These are phyloP conservation scores for Aspergillus avenaceus DNA, from an alignment of 495 filamentous ascomycete genomes.

Conservation along the genomic window DNA sequence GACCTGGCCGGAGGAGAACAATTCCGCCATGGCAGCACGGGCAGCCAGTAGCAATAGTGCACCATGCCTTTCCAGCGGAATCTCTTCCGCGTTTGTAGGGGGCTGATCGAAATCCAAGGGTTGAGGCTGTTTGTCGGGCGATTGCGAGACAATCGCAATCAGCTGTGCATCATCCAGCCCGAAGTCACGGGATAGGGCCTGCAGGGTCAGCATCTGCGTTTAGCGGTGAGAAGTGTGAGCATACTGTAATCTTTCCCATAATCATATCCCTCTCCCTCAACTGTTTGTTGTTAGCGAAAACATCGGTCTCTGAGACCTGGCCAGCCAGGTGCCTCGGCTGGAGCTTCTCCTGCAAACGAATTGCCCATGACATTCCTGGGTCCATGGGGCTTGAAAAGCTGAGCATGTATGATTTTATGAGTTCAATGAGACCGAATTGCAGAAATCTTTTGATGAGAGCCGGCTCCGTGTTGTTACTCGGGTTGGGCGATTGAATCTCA, in stretches of 20 bases:
- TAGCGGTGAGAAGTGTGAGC: slow-evolving; percentile 19
- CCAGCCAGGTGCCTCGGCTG: slow-evolving; percentile 45
- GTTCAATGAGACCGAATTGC: slow-evolving; percentile 80
- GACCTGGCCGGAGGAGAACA: slow-evolving; percentile 31
- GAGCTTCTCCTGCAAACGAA: slow-evolving; percentile 69
- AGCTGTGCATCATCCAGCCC: slow-evolving; percentile 53
- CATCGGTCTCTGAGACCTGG: slow-evolving; percentile 55
- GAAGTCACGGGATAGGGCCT: slow-evolving; percentile 73
- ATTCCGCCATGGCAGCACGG: slow-evolving; percentile 38
- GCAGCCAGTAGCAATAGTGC: slow-evolving; percentile 57
- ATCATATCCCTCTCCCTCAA: slow-evolving; percentile 63
- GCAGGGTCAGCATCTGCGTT: slow-evolving; percentile 5
- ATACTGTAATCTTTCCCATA: slow-evolving; percentile 72
- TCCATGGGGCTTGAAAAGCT: slow-evolving; percentile 52
- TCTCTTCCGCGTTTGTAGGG: slow-evolving; percentile 52
- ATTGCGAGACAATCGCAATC: slow-evolving; percentile 33
- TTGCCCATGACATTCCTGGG: slow-evolving; percentile 68
- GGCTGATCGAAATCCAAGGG: slow-evolving; percentile 38
- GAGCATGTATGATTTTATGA: slow-evolving; percentile 75
- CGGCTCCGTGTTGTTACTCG: slow-evolving; percentile 47
- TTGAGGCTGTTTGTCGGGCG: slow-evolving; percentile 32
- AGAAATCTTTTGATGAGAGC: slow-evolving; percentile 64
- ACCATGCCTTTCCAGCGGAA: slow-evolving; percentile 71
- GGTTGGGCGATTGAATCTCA: slow-evolving; percentile 50
- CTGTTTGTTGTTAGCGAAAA: slow-evolving; percentile 58